These are phyloP conservation scores for Ogataea parapolymorpha DNA, from an alignment of 805 yeast species.

Conservation along the genomic window DNA sequence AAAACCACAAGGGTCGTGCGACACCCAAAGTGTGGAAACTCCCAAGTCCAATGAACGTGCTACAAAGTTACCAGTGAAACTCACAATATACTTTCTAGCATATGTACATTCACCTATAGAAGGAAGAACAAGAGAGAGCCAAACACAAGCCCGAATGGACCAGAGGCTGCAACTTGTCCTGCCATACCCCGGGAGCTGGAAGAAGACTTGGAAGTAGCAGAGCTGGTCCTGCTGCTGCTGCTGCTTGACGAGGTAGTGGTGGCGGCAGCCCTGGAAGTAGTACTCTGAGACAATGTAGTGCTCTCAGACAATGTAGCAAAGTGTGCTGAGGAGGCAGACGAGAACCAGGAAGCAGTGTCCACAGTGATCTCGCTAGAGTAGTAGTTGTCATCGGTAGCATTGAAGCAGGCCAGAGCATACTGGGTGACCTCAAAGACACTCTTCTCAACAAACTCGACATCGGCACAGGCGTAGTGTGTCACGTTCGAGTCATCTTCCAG, in stretches of 20 bases:
- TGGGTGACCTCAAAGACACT: constrained; percentile 36
- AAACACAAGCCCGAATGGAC: constrained; percentile 2
- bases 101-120: neutral
- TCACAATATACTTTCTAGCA: no score
- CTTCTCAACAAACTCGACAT: constrained; percentile 41
- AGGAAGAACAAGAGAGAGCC: constrained; percentile 1
- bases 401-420: constrained; percentile 38
- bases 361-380: constrained; percentile 29
- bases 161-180: constrained; percentile 2
- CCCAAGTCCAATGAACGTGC: no score
- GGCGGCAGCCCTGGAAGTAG: constrained; percentile 14
- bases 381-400: constrained; percentile 38
- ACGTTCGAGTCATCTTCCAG: constrained; percentile 36
- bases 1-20: neutral
- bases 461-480: constrained; percentile 46
- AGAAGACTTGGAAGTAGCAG: constrained; percentile 6
- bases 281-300: constrained; percentile 11
- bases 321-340: constrained; percentile 23
- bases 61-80: no score
- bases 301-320: constrained; percentile 10
- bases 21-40: neutral
- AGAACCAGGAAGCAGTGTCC: constrained; percentile 27
- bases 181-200: constrained; percentile 11
- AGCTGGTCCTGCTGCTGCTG: constrained; percentile 3
- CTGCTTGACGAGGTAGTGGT: constrained; percentile 15